A percentile compares a stretch with the other conserved stretches of the same genome.
Conservation (phyloP, 2,329 filamentous ascomycete species). For the Myriosclerotinia scirpicola region DNA sequence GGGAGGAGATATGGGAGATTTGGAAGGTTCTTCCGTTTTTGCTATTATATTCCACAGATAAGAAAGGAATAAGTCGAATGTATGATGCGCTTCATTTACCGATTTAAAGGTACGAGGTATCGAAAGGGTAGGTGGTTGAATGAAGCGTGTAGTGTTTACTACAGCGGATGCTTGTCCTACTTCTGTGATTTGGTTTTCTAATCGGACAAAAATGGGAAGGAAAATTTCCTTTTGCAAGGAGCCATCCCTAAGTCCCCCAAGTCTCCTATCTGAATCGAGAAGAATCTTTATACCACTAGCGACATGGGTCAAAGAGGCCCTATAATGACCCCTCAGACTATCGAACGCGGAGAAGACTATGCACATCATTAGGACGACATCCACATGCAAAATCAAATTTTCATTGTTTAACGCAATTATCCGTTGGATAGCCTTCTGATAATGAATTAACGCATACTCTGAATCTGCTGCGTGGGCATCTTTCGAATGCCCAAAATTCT, state of each 20-base stretch:
- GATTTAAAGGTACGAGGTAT: conserved; percentile 10
- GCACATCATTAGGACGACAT: conserved; percentile 16
- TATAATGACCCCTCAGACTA: conserved; percentile 8
- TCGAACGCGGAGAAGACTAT: conserved; percentile 12
- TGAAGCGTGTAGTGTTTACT: neutral
- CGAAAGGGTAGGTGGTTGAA: neutral
- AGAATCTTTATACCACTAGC: conserved; percentile 19
- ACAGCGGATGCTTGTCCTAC: neutral
- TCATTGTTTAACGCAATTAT: neutral
- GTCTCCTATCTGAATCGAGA: neutral
- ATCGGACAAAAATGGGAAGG: conserved; percentile 16
- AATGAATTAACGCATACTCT: conserved; percentile 12
- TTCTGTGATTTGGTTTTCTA: conserved; percentile 17
- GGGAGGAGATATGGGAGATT: neutral
- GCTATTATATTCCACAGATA: neutral
- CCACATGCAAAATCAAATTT: neutral
- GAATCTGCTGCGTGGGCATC: conserved; percentile 4
- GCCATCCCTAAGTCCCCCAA: neutral
- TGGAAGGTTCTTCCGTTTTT: neutral
- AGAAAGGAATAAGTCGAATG: neutral
- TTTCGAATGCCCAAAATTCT: neutral
- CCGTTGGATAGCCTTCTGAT: conserved; percentile 11
- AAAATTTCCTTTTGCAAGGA: conserved; percentile 11
- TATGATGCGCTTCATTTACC: conserved; percentile 9
- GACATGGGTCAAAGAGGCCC: conserved; percentile 11